Conservation (phyloP, 768 basidiomycete genomes). For the Phanerochaete sordida region DNA sequence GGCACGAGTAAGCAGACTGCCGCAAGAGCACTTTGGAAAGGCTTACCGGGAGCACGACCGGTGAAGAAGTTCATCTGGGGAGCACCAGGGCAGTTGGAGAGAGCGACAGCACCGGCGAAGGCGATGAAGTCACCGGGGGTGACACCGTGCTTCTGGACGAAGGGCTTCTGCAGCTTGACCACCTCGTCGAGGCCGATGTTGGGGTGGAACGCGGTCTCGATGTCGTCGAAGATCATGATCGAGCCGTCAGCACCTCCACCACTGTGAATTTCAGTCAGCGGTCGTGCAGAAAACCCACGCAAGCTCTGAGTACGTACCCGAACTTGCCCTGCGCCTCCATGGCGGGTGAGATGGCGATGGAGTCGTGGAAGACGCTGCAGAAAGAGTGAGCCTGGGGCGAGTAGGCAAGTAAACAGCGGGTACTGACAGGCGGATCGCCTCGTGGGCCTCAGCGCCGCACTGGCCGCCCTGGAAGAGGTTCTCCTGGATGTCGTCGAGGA, state of each 20-base stretch:
- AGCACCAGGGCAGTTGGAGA: slow-evolving; percentile 41
- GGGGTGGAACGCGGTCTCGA: slow-evolving; percentile 40
- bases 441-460: slow-evolving; percentile 30
- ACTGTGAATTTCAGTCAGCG: neutral
- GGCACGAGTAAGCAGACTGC: neutral
- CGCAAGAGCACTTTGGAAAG: neutral
- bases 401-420: neutral
- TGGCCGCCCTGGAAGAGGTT: slow-evolving; percentile 25
- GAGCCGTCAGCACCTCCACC: slow-evolving; percentile 43
- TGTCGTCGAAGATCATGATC: slow-evolving; percentile 40
- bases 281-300: no score
- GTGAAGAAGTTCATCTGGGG: slow-evolving; percentile 37
- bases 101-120: slow-evolving; percentile 43
- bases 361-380: slow-evolving; percentile 21
- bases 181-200: slow-evolving; percentile 40
- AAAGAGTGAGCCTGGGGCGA: neutral
- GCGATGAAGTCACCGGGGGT: slow-evolving; percentile 46
- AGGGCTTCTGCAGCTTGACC: slow-evolving; percentile 26
- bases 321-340: slow-evolving; percentile 15
- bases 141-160: slow-evolving; percentile 34
- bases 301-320: slow-evolving; percentile 19
- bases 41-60: slow-evolving; percentile 23
- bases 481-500: slow-evolving; percentile 28
- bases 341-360: slow-evolving; percentile 12
- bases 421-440: slow-evolving; percentile 20